Conservation (phyloP, 495 filamentous ascomycete genomes). For the Neurospora pannonica region DNA sequence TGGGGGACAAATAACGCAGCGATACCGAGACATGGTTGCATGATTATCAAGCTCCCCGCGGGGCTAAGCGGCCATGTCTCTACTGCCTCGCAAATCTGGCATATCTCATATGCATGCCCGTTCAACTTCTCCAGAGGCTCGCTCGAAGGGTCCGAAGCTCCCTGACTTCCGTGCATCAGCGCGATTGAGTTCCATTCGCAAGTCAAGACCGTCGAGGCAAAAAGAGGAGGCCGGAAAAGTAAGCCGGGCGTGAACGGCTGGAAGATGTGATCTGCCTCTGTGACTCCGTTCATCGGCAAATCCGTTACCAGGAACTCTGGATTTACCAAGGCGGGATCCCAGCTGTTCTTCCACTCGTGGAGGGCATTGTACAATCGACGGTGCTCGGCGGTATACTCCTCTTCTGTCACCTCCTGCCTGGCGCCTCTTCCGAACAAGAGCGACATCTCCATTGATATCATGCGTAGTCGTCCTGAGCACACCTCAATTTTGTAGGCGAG, state of each 20-base stretch:
- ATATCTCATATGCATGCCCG: conserved; percentile 56
- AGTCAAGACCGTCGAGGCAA: conserved; percentile 58
- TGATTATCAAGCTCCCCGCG: conserved; percentile 56
- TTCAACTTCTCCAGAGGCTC: conserved; percentile 45
- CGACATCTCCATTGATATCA: conserved; percentile 73
- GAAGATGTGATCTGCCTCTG: conserved; percentile 55
- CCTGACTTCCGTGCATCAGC: conserved; percentile 72
- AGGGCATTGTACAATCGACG: conserved; percentile 44
- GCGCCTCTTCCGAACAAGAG: conserved; percentile 64
- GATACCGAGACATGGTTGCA: conserved; percentile 70
- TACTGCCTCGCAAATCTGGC: conserved; percentile 69
- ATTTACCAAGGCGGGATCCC: conserved; percentile 51
- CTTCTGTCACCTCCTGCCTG: conserved; percentile 49
- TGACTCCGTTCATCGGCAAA: conserved; percentile 39
- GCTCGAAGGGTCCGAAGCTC: conserved; percentile 41
- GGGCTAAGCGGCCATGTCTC: conserved; percentile 62
- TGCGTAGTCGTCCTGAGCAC: conserved; percentile 53
- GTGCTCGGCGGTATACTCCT: conserved; percentile 57
- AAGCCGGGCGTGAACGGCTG: conserved; percentile 59
- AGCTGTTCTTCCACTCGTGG: conserved; percentile 43
- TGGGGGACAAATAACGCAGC: conserved; percentile 68
- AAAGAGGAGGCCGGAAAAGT: conserved; percentile 59
- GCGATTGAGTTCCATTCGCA: conserved; percentile 71
- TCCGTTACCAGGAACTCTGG: conserved; percentile 48
- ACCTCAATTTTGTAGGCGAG: conserved; percentile 56